Evolutionary conservation across 1,139 yeast species (phyloP).

Genomic region (Diutina scorzettiae): DNA sequence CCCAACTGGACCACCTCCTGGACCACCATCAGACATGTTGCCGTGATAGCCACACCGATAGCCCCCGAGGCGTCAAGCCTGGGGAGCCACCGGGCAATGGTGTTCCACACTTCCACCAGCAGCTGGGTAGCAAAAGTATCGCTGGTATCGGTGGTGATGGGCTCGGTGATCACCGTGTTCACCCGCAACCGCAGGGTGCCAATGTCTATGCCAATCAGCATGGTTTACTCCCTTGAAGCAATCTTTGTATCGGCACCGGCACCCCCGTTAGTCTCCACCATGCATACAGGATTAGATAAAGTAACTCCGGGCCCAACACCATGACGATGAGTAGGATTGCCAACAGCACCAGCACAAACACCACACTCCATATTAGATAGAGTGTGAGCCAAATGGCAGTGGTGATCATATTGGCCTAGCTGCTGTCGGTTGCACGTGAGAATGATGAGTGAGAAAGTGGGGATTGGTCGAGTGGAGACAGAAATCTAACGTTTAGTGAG

Average conservation of each 20-base stretch:
- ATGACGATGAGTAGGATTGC: background rate
- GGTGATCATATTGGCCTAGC: background rate
- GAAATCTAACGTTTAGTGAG: no score
- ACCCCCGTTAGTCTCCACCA: background rate
- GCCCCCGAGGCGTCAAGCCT: background rate
- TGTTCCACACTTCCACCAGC: conserved; percentile 1
- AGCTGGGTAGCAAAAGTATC: background rate
- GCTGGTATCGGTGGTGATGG: background rate
- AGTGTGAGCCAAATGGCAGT: background rate
- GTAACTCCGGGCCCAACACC: conserved; percentile 3
- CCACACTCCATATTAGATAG: background rate
- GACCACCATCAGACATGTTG: conserved; percentile 5
- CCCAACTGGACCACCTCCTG: background rate
- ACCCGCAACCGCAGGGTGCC: conserved; percentile 1
- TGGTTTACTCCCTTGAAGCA: conserved; percentile 4
- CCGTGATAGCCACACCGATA: background rate
- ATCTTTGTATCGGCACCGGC: background rate
- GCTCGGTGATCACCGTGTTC: background rate
- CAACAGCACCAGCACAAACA: background rate
- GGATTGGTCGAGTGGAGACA: no score
- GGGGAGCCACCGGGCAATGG: background rate
- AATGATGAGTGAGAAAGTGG: background rate
- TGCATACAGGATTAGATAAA: conserved; percentile 4
- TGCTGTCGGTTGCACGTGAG: background rate
- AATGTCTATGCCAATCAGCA: conserved; percentile 5